phyloP scores from a whole-genome alignment of 306 rosid genomes.

The Begonia masoniana region DNA sequence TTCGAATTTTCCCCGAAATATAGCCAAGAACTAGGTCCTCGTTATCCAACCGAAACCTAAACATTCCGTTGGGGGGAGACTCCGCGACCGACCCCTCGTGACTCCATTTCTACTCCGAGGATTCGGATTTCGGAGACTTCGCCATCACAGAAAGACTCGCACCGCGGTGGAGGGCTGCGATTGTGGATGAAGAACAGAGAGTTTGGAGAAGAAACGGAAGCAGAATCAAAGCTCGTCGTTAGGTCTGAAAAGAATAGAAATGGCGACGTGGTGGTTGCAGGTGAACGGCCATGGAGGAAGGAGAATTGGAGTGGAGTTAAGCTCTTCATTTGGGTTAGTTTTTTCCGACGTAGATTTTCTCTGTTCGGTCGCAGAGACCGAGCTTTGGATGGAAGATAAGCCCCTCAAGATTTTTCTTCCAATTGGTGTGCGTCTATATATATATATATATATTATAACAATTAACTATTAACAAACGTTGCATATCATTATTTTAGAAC shows the following conservation, averaged over 20 bases:
- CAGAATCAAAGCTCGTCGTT: neutral
- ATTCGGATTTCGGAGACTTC: slow-evolving; percentile 20
- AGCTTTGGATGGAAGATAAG: slow-evolving; percentile 1
- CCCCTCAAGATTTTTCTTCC: neutral
- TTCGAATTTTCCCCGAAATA: slow-evolving; percentile 40
- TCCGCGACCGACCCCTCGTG: slow-evolving; percentile 31
- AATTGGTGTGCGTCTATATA: no score
- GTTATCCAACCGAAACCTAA: slow-evolving; percentile 34
- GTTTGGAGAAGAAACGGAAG: neutral
- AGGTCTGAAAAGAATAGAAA: slow-evolving; percentile 1
- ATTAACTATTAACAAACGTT: no score
- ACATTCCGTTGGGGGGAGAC: slow-evolving; percentile 47
- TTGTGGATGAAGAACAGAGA: slow-evolving; percentile 1
- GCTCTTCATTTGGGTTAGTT: slow-evolving; percentile 2
- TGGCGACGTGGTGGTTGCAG: neutral
- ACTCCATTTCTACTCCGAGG: slow-evolving; percentile 31
- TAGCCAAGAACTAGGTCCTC: slow-evolving; percentile 37
- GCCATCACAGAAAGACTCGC: slow-evolving; percentile 6
- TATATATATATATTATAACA: no score
- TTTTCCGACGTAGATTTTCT: neutral
- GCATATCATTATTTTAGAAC: no score
- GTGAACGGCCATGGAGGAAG: slow-evolving; percentile 6
- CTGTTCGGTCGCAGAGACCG: slow-evolving; percentile 1
- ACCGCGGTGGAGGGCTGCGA: slow-evolving; percentile 3
- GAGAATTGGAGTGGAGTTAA: slow-evolving; percentile 8